Percentiles rank a stretch among this genome's conserved stretches.
Conservation (phyloP, 1,139 yeast species). For the Nadsonia starkeyi-henricii region DNA sequence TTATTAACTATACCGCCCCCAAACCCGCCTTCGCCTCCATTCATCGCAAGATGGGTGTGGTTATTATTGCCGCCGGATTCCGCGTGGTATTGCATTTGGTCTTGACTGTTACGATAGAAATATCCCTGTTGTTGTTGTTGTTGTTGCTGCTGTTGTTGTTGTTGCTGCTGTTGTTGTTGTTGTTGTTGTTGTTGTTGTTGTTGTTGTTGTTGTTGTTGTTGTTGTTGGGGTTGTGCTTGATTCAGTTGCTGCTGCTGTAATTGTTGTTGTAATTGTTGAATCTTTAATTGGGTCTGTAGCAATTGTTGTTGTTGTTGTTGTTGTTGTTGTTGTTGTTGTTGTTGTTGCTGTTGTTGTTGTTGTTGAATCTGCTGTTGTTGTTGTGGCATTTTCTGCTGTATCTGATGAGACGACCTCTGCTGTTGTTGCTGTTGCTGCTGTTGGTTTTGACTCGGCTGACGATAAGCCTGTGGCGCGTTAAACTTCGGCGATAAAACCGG, state of each 20-base stretch:
- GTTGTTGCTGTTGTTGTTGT: not conserved
- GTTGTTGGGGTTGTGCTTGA: not conserved
- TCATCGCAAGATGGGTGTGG: not conserved
- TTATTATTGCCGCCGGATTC: constrained; percentile 2
- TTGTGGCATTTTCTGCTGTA: not conserved
- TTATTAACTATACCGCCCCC: not conserved
- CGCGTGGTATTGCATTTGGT: not conserved
- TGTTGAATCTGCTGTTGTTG: not conserved
- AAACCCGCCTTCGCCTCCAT: not conserved
- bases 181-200: not conserved
- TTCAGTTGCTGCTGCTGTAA: not conserved
- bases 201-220: not conserved
- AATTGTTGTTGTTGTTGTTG: not conserved
- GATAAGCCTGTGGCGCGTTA: too few relatives aligned
- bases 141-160: constrained; percentile 1
- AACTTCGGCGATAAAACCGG: not conserved
- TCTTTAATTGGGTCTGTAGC: not conserved
- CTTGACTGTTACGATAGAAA: constrained; percentile 3
- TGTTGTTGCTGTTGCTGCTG: not conserved
- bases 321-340: not conserved
- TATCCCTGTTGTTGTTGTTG: not conserved
- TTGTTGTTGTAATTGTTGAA: not conserved
- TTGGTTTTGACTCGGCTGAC: not conserved
- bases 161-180: not conserved
- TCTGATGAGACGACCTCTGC: not conserved